Base-by-base conservation (phyloP, 2,329 filamentous ascomycete genomes). In the Xenosphaeropsis pyriputrescens region DNA sequence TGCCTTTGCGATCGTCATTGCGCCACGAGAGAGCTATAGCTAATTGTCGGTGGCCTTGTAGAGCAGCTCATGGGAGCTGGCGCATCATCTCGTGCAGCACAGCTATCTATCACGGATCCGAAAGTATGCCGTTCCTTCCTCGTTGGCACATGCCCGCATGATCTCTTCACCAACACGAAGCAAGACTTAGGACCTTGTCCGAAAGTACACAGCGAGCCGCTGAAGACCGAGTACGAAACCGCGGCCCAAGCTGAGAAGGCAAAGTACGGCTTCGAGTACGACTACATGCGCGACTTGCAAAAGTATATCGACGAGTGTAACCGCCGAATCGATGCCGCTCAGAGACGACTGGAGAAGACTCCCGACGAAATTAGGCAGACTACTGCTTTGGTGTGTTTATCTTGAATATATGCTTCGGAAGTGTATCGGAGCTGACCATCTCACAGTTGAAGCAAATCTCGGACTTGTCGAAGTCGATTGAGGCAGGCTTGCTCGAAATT, bases 101-200 rank as follows among this genome's bases (percentile, higher is more conserved):
- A 93, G 58, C 73, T 96, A 50, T 80, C 81, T 45, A 81, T 98
- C 51, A 91, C 78, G 42, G 91, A 96, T 59, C 72, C 83, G 38
- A 95, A 93, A 62, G 84, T 94, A 50, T 98, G 91, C 67, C 84
- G 85, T 39, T 95, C 88, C 14, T 96, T 89, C 59, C 73, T 98
- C 36, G 86, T 75, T 44, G 91, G 91, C 50, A 93, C 85, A 41
- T 98, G 91, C 59, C 91, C 91, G 1, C 89, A 96, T 67, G 91
- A 98, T 57, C 85, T 98, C 54, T 98, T 98, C 71, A 98, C 89
- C 47, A 98, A 98, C 64, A 98, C 91, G 34, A 96, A 95, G 65
- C 88, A 96, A 69, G 91, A 98, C 57, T 73, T 96, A 26, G 91
- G 91, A 2, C 73, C 77, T 1, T 98, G 91, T 55, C 74, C 84